phyloP scores from a whole-genome alignment of 306 rosid genomes.

The Ormosia semicastrata region DNA sequence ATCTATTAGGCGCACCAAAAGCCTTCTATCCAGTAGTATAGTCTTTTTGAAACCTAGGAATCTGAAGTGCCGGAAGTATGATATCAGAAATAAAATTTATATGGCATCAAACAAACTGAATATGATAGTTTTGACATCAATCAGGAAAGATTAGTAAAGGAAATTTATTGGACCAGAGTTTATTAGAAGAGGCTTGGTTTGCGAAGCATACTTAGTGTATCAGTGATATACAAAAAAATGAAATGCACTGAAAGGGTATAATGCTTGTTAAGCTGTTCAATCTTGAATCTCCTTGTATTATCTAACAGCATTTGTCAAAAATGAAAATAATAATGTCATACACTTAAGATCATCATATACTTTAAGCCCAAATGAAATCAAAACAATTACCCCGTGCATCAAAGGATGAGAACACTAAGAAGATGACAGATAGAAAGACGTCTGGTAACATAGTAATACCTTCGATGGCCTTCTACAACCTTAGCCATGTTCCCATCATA shows the following conservation, averaged over 20 bases:
- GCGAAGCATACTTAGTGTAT: background rate
- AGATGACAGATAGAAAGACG: background rate
- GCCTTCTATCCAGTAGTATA: constrained; percentile 58
- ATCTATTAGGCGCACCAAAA: constrained; percentile 66
- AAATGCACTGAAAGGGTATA: background rate
- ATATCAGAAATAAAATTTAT: background rate
- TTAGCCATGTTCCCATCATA: constrained; percentile 98
- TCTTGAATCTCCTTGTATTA: background rate
- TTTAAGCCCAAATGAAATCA: background rate
- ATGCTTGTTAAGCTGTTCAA: background rate
- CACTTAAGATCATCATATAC: background rate
- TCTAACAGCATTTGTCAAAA: background rate
- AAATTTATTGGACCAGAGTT: background rate
- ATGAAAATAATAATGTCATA: background rate
- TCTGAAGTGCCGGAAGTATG: constrained; percentile 37
- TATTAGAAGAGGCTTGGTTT: background rate
- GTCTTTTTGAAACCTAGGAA: constrained; percentile 86
- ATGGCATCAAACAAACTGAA: background rate
- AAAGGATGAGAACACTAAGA: constrained; percentile 2
- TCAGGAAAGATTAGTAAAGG: background rate
- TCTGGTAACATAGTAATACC: constrained; percentile 41
- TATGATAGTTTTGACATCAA: background rate
- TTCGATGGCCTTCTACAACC: constrained; percentile 91
- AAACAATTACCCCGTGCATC: background rate
- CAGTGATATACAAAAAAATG: background rate